Evolutionary conservation across 2,329 filamentous ascomycete species (phyloP).

Genomic region (Chaetomium strumarium): DNA sequence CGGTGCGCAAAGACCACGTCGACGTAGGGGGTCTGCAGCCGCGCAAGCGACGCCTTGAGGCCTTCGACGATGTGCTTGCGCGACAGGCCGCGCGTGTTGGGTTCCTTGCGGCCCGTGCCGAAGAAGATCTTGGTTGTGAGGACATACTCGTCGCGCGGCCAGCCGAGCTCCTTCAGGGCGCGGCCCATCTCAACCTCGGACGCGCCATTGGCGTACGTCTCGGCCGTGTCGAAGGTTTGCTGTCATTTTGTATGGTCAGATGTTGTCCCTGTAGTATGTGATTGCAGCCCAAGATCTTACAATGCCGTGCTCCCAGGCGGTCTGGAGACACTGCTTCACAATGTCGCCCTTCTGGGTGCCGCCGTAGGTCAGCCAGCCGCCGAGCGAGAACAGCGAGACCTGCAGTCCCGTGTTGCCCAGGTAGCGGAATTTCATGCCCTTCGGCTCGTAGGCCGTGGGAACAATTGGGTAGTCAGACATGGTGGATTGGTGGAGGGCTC

Average conservation of each 20-base stretch:
- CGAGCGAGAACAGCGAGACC: constrained; percentile 67
- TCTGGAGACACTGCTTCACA: constrained; percentile 39
- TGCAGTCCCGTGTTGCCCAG: constrained; percentile 67
- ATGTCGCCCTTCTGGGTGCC: constrained; percentile 40
- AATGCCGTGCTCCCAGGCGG: constrained; percentile 46
- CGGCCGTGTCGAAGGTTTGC: constrained; percentile 50
- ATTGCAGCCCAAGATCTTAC: no score
- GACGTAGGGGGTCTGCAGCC: constrained; percentile 58
- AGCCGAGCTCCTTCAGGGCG: constrained; percentile 46
- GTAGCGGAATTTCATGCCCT: constrained; percentile 64
- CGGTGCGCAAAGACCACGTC: constrained; percentile 59
- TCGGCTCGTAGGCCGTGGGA: constrained; percentile 25
- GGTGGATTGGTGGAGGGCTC: constrained; percentile 1
- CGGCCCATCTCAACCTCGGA: constrained; percentile 47
- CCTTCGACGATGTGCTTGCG: constrained; percentile 50
- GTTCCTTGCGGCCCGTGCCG: constrained; percentile 52
- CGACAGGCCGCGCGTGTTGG: constrained; percentile 45
- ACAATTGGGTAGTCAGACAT: constrained; percentile 21
- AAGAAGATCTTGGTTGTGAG: constrained; percentile 46
- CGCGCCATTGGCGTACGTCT: constrained; percentile 43
- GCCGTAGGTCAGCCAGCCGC: constrained; percentile 69
- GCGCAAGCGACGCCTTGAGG: constrained; percentile 49
- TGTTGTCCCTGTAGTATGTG: no score
- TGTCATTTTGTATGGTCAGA: not conserved
- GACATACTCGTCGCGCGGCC: constrained; percentile 49